A percentile compares a stretch with the other conserved stretches of the same genome.
Conservation (phyloP, 345 rosid species). For the Geranium rotundifolium region DNA sequence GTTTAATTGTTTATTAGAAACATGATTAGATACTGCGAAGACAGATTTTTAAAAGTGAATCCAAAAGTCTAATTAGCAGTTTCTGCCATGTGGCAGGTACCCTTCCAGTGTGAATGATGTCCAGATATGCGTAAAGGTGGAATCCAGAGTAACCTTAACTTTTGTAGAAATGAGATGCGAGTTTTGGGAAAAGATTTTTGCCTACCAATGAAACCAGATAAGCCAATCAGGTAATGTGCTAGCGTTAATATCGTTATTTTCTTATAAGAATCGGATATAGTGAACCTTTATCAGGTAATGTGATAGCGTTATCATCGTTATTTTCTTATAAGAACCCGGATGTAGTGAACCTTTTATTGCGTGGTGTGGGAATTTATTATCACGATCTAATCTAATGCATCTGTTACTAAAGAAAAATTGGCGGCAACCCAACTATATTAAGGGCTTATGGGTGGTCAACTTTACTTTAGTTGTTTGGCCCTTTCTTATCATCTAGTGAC, state of each 20-base stretch:
- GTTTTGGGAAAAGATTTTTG: not conserved
- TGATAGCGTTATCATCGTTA: not conserved
- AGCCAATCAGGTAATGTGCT: not conserved
- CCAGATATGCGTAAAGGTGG: not conserved
- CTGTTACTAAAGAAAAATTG: not conserved
- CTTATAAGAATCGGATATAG: too few species aligned
- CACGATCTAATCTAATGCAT: not conserved
- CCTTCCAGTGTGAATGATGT: not conserved
- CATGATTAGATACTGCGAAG: too few species aligned
- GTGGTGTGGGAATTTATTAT: not conserved
- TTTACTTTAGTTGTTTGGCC: not conserved
- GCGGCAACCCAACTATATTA: not conserved
- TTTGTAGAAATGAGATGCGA: too few species aligned
- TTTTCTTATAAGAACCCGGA: not conserved
- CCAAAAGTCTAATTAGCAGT: not conserved
- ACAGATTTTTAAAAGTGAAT: too few species aligned
- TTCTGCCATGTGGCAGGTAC: not conserved
- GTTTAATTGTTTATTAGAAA: too few species aligned
- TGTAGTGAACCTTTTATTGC: not conserved
- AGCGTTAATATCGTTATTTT: too few species aligned
- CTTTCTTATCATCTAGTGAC: not conserved
- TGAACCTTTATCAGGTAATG: too few species aligned
- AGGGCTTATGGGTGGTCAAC: not conserved
- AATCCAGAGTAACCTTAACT: not conserved
- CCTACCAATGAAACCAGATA: not conserved